Evolutionary conservation across 2,329 filamentous ascomycete species (phyloP), one percentile per base, ranked within the genome.

Genomic region (Paracamarosporium sp.): DNA sequence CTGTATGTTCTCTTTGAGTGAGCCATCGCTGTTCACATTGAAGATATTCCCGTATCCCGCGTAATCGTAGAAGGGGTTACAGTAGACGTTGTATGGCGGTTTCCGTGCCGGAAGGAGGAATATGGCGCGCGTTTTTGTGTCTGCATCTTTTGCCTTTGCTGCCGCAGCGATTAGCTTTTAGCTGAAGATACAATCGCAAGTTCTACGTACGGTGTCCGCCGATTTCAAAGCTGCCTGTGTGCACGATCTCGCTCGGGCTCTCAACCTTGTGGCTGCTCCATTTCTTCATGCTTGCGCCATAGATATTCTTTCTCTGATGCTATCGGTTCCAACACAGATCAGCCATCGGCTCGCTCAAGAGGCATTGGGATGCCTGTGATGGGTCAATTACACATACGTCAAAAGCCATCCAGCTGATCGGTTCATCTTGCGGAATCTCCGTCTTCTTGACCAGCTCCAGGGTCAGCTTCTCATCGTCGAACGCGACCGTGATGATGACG

Each of bases 341-440:
- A 69, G 67, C 59, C 48, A 61, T 44, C 56, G 40, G 33, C 36
- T 41, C 36, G 9, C 22, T 24, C 35, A 20, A 41, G 6, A 15
- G 17, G 24, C 44, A 38, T 48, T 15, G 17, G 2, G 6, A 28
- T 35, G 36, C 11, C 7, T 20, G 35, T 45, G 36, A 24, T 15
- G 12, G 53, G 41, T 36, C 28, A 30, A 30, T 15, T 12, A 31
- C 20, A 59, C 89, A 79, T 81, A 92, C 91, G 75, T 92, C 90
- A 71, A 96, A 94, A 15, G 91, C 89, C 90, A 96, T 94, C 92
- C 92, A 96, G 58, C 92, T 96, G 65, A 96, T 95, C 7, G 92
- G 91, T 78, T 96, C 91, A 63, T 94, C 90, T 51, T 90, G 79
- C 4, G 91, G 89, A 55, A 96, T 95, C 57, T 88, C 86, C 1